Evolutionary conservation across 2,329 filamentous ascomycete genomes (phyloP), one percentile per base, ranked within the genome.

Genomic region (Fonsecaea nubica): DNA sequence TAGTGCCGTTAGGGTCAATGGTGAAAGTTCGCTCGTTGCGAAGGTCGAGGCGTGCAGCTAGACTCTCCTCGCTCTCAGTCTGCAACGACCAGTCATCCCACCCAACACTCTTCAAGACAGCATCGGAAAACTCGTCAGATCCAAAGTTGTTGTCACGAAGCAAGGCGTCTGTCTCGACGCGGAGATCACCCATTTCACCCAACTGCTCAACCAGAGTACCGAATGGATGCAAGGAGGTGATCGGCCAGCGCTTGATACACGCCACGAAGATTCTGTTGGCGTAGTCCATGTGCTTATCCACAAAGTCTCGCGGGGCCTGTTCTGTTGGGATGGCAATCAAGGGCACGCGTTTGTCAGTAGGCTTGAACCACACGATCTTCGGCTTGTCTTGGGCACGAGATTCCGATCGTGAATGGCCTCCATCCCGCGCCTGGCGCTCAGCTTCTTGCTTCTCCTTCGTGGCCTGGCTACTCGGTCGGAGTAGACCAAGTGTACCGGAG

Each of bases 331-430:
- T 99, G 62, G 95, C 95, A 79, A 99, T 99, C 72, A 99, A 85
- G 58, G 95, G 95, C 56, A 99, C 95, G 76, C 95, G 92, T 87
- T 99, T 98, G 81, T 99, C 95, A 0, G 95, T 99, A 65, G 95
- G 95, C 85, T 99, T 99, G 84, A 99, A 99, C 95, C 95, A 99
- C 50, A 99, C 95, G 80, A 99, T 99, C 88, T 99, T 99, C 70
- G 95, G 95, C 82, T 97, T 97, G 71, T 99, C 95, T 77, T 96
- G 93, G 70, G 92, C 88, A 62, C 93, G 92, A 68, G 93, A 92
- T 71, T 95, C 89, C 61, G 89, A 87, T 67, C 86, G 86, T 69
- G 90, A 89, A 62, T 82, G 81, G 71, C 86, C 85, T 69, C 93
- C 94, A 77, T 98, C 94, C 73, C 94, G 90, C 73, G 93, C 93